Evolutionary conservation across 169 alveolate species (phyloP).

Genomic region (Eimeria mitis): DNA sequence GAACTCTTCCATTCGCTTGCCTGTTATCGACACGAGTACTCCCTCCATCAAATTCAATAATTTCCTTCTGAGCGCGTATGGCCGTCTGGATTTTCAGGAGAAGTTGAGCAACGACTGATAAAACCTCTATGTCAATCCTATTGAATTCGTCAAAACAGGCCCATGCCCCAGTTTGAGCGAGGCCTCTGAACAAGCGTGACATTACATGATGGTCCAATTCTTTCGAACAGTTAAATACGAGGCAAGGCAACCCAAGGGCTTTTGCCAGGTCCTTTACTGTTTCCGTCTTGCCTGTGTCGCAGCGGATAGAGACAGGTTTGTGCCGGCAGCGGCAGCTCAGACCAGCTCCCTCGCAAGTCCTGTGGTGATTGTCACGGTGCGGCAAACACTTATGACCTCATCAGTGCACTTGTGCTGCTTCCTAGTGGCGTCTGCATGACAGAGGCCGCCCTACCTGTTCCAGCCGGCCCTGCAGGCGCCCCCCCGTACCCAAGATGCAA

Average conservation of each 20-base stretch:
- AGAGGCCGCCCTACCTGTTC: slow-evolving; percentile 88
- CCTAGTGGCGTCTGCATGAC: neutral
- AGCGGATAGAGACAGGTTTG: neutral
- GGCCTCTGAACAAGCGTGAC: slow-evolving; percentile 97
- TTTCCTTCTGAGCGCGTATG: slow-evolving; percentile 88
- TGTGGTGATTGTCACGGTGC: neutral
- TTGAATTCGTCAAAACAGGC: slow-evolving; percentile 98
- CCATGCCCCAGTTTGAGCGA: slow-evolving; percentile 99
- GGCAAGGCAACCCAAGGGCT: slow-evolving; percentile 96
- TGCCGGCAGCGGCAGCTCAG: neutral
- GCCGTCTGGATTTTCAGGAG: slow-evolving; percentile 96
- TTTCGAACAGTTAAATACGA: slow-evolving; percentile 97
- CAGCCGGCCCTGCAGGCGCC: slow-evolving; percentile 97
- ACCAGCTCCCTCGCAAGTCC: neutral
- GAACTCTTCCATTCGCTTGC: neutral
- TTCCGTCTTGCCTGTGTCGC: slow-evolving; percentile 97
- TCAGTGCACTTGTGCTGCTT: neutral
- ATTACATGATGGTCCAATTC: slow-evolving; percentile 94
- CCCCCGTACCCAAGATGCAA: slow-evolving; percentile 95
- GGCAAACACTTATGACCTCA: neutral
- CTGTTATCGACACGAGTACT: slow-evolving; percentile 23
- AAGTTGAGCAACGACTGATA: slow-evolving; percentile 97
- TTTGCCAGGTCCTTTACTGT: slow-evolving; percentile 97
- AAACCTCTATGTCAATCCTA: slow-evolving; percentile 97
- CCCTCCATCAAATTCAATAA: slow-evolving; percentile 88